phyloP scores from a whole-genome alignment of 495 filamentous ascomycete species.

The Oidiodendron maius region DNA sequence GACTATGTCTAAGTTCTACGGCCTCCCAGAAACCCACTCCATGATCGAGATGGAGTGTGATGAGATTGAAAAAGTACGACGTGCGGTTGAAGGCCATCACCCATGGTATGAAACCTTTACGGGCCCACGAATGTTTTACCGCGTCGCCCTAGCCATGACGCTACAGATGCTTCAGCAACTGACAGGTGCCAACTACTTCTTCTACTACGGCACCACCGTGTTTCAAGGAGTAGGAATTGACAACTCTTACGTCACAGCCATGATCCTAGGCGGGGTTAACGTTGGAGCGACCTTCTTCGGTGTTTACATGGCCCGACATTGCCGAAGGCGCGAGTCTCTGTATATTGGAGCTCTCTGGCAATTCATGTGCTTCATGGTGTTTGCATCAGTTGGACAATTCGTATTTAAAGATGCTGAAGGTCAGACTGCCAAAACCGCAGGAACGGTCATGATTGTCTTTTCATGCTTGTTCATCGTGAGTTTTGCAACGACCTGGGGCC shows the following conservation, averaged over 20 bases:
- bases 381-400: slow-evolving; percentile 60
- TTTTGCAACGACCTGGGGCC: slow-evolving; percentile 73
- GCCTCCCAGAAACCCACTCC: slow-evolving; percentile 59
- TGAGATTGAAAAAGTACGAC: slow-evolving; percentile 63
- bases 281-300: slow-evolving; percentile 59
- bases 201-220: slow-evolving; percentile 48
- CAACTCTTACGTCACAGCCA: slow-evolving; percentile 61
- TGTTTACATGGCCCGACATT: slow-evolving; percentile 63
- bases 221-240: slow-evolving; percentile 57
- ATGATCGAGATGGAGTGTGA: slow-evolving; percentile 63
- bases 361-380: slow-evolving; percentile 66
- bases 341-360: slow-evolving; percentile 63
- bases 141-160: slow-evolving; percentile 60
- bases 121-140: slow-evolving; percentile 67
- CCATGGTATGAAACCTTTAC: slow-evolving; percentile 63
- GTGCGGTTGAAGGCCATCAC: slow-evolving; percentile 45
- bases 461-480: slow-evolving; percentile 66
- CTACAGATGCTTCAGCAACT: slow-evolving; percentile 69
- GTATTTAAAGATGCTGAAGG: slow-evolving; percentile 41
- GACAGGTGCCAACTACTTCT: slow-evolving; percentile 54
- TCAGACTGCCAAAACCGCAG: slow-evolving; percentile 43
- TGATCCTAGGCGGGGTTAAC: slow-evolving; percentile 67
- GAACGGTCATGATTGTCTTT: slow-evolving; percentile 71
- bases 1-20: slow-evolving; percentile 70
- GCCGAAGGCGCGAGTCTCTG: slow-evolving; percentile 60